phyloP scores from a whole-genome alignment of 495 filamentous ascomycete species.

The Lophium mytilinum region DNA sequence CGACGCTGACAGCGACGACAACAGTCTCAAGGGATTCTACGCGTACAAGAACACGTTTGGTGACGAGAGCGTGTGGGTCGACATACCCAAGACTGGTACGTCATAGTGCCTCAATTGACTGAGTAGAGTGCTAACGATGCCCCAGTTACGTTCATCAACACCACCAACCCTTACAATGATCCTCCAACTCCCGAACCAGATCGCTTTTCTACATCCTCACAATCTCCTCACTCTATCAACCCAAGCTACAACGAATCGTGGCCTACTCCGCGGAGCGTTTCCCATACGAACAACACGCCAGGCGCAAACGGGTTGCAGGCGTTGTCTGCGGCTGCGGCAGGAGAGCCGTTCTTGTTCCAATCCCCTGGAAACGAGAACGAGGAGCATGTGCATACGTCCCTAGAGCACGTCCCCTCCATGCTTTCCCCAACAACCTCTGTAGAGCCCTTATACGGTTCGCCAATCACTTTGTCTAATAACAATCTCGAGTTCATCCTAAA shows the following conservation, averaged over 20 bases:
- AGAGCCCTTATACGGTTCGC: constrained; percentile 10
- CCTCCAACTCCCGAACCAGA: constrained; percentile 37
- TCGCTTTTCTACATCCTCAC: constrained; percentile 20
- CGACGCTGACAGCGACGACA: constrained; percentile 31
- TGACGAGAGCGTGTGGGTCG: constrained; percentile 53
- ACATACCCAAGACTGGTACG: constrained; percentile 51
- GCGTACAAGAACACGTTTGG: constrained; percentile 63
- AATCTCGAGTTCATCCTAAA: constrained; percentile 54
- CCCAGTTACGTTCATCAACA: constrained; percentile 56
- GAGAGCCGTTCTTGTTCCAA: constrained; percentile 32
- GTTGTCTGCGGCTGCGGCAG: constrained; percentile 48
- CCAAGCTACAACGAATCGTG: constrained; percentile 5
- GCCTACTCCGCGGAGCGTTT: constrained; percentile 2
- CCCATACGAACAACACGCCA: constrained; percentile 29
- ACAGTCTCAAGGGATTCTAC: constrained; percentile 55
- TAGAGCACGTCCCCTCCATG: neutral
- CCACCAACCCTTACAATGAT: constrained; percentile 54
- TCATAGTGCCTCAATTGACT: neutral
- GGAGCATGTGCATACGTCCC: too few relatives aligned
- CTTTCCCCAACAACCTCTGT: neutral
- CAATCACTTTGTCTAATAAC: constrained; percentile 38
- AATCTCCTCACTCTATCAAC: constrained; percentile 10
- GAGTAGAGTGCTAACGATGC: neutral
- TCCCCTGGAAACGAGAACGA: too few relatives aligned
- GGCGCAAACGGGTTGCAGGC: constrained; percentile 48